Conservation (phyloP, 768 basidiomycete species). For the Lactarius hatsudake region DNA sequence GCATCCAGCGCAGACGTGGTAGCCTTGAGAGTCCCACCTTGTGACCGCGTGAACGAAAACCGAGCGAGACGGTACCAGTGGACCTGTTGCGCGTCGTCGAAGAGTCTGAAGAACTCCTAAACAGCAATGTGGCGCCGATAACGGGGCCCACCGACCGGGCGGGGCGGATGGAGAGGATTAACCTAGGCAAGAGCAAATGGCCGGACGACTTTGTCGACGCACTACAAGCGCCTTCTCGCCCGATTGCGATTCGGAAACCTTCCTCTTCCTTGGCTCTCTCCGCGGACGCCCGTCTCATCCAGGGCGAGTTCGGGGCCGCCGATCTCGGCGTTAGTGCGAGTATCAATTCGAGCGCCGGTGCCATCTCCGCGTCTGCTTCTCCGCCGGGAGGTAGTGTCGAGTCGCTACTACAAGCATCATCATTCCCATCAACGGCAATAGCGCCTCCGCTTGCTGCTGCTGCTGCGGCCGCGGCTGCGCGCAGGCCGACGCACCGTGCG, state of each 20-base stretch:
- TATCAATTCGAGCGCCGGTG: not conserved
- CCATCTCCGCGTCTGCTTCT: not conserved
- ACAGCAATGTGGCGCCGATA: slow-evolving; percentile 24
- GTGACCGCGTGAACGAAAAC: slow-evolving; percentile 51
- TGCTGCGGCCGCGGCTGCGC: slow-evolving; percentile 34
- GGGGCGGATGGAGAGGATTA: slow-evolving; percentile 41
- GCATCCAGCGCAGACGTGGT: slow-evolving; percentile 16
- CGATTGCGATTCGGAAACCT: slow-evolving; percentile 20
- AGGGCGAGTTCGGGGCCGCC: not conserved
- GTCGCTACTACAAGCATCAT: slow-evolving; percentile 38
- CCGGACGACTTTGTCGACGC: slow-evolving; percentile 76
- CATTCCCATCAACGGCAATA: not conserved
- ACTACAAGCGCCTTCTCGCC: slow-evolving; percentile 38
- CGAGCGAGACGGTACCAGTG: slow-evolving; percentile 57
- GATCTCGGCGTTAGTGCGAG: slow-evolving; percentile 4
- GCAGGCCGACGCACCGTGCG: slow-evolving; percentile 62
- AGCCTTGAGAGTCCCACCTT: slow-evolving; percentile 28
- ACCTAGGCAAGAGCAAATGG: slow-evolving; percentile 78
- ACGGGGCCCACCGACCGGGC: slow-evolving; percentile 33
- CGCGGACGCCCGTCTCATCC: not conserved
- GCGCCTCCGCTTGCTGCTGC: not conserved
- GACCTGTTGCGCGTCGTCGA: slow-evolving; percentile 70
- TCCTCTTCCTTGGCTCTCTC: slow-evolving; percentile 6
- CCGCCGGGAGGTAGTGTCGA: slow-evolving; percentile 40
- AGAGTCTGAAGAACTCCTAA: slow-evolving; percentile 52